Evolutionary conservation across 805 yeast species (phyloP).

Genomic region (Metschnikowia koreensis): DNA sequence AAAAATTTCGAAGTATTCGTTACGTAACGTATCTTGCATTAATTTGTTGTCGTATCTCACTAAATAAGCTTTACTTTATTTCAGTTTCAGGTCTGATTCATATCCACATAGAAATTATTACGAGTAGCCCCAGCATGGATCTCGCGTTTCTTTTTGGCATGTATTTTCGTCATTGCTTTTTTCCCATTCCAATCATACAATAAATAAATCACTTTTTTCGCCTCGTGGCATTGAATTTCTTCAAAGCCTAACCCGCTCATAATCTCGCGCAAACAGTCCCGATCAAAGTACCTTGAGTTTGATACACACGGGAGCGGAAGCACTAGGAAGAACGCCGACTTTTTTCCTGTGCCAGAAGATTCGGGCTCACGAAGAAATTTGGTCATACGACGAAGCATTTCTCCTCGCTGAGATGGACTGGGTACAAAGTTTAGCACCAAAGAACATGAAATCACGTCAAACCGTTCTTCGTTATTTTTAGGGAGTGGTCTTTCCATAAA

Average conservation of each 20-base stretch:
- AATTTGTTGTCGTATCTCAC: too few species aligned
- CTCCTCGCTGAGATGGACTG: constrained; percentile 64
- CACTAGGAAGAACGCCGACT: constrained; percentile 56
- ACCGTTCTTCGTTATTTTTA: constrained; percentile 39
- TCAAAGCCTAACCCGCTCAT: constrained; percentile 62
- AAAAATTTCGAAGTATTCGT: too few species aligned
- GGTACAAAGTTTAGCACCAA: constrained; percentile 89
- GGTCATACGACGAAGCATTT: constrained; percentile 64
- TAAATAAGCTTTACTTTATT: not conserved
- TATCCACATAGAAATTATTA: constrained; percentile 66
- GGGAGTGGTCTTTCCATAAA: constrained; percentile 80
- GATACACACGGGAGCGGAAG: constrained; percentile 83
- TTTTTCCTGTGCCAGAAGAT: not conserved
- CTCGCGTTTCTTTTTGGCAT: constrained; percentile 42
- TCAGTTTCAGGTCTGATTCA: not conserved
- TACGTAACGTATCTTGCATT: too few species aligned
- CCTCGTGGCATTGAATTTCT: constrained; percentile 47
- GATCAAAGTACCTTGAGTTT: constrained; percentile 77
- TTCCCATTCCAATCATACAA: constrained; percentile 51
- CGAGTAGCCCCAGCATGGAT: constrained; percentile 54
- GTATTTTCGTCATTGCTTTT: not conserved
- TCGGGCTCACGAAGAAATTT: constrained; percentile 48
- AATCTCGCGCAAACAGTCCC: constrained; percentile 40
- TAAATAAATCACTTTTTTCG: constrained; percentile 75
- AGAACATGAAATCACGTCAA: constrained; percentile 74